Percentiles rank a stretch among this genome's conserved stretches.
These are phyloP conservation scores for Coemansia umbellata DNA, from an alignment of 192 early-diverging fungal genomes.

Conservation along the genomic window DNA sequence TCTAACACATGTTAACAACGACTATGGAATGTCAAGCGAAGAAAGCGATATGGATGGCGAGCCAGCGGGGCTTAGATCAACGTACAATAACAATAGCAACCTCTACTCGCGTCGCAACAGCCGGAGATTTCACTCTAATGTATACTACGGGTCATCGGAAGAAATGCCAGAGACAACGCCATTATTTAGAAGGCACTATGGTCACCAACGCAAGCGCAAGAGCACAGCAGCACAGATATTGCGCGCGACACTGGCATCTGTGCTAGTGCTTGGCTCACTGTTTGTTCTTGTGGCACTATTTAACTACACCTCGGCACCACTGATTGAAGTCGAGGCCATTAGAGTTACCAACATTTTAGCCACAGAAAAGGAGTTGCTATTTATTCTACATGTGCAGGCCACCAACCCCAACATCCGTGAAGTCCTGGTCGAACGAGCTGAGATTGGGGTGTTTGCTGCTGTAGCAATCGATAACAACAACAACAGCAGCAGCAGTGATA, in stretches of 20 bases:
- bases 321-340: constrained; percentile 48
- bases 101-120: constrained; percentile 49
- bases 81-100: constrained; percentile 22
- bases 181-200: constrained; percentile 41
- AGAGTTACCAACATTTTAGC: constrained; percentile 58
- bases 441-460: constrained; percentile 65
- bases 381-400: constrained; percentile 58
- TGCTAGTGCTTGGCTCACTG: constrained; percentile 24
- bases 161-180: constrained; percentile 49
- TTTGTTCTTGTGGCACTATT: constrained; percentile 43
- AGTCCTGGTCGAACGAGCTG: constrained; percentile 53
- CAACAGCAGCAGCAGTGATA: background rate
- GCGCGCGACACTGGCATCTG: constrained; percentile 15
- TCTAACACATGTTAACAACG: constrained; percentile 42
- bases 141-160: constrained; percentile 49
- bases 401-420: constrained; percentile 59
- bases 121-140: constrained; percentile 34
- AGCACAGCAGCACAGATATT: constrained; percentile 17
- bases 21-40: constrained; percentile 42
- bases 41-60: constrained; percentile 47
- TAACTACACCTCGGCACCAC: constrained; percentile 49
- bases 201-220: constrained; percentile 36
- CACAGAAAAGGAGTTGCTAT: constrained; percentile 65
- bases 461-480: constrained; percentile 31
- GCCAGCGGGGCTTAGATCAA: constrained; percentile 43